A percentile compares a stretch with the other conserved stretches of the same genome.
phyloP scores from a whole-genome alignment of 1,139 yeast species.

The Pichia sp. region DNA sequence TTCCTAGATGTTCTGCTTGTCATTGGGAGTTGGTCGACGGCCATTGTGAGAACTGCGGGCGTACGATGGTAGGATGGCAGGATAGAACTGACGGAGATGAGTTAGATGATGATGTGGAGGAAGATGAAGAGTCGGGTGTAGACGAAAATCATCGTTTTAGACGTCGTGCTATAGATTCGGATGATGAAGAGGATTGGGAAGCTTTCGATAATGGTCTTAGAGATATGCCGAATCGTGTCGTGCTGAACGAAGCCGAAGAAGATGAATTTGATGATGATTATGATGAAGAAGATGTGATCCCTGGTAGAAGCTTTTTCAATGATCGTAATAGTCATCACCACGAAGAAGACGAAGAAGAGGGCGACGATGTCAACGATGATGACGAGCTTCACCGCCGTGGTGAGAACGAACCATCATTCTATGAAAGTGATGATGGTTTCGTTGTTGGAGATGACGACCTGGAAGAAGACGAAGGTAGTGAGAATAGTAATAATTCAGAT shows the following conservation, averaged over 20 bases:
- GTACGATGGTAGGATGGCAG: conserved; percentile 23
- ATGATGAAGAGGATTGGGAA: conserved; percentile 17
- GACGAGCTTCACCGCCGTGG: too few relatives aligned
- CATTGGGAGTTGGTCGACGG: conserved; percentile 63
- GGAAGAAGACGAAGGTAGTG: not conserved
- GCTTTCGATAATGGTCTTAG: conserved; percentile 14
- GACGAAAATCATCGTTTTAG: too few relatives aligned
- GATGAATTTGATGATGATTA: conserved; percentile 5
- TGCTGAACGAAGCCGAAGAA: not conserved
- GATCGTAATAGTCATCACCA: not conserved
- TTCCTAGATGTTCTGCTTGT: conserved; percentile 74
- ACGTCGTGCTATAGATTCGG: conserved; percentile 2
- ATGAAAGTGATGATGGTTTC: conserved; percentile 21
- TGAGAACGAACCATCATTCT: too few relatives aligned
- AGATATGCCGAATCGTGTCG: conserved; percentile 3
- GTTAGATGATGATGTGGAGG: conserved; percentile 15
- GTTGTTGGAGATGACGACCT: conserved; percentile 20
- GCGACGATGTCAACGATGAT: too few relatives aligned
- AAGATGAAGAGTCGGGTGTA: conserved; percentile 9
- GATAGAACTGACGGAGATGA: conserved; percentile 19
- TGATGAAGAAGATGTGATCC: not conserved
- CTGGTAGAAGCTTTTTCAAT: not conserved
- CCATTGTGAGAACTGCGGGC: conserved; percentile 25
- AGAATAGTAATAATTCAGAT: conserved; percentile 4
- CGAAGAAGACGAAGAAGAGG: conserved; percentile 7